Base-by-base conservation (phyloP, 352 stramenopile species). In the Pilasporangium apinafurcum region DNA sequence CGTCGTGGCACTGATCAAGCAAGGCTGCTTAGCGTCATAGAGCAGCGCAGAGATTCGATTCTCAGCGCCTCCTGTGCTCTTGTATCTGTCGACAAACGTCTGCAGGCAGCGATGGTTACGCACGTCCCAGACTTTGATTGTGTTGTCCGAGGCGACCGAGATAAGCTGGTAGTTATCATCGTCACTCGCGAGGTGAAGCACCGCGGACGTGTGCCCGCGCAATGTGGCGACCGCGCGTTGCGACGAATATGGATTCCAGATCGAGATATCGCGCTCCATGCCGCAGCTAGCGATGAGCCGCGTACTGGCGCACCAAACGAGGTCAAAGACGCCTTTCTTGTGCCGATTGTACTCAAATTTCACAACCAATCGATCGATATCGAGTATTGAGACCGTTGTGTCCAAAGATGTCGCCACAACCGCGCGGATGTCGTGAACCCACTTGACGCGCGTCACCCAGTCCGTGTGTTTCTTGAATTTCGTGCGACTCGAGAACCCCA, bases 181-280 rank as follows among this genome's bases (percentile, higher is more conserved):
- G 25, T 91, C 81, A 26, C 74, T 84, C 6, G 73, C 72, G 12
- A 93, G 57, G 40, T 91, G 79, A 20, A 87, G 37, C 16, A 93
- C 75, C 3, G 69, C 88, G 21, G 73, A 83, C 13, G 74, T 87
- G 51, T 91, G 76, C 9, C 78, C 78, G 4, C 73, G 68, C 10
- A 90, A 64, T 1, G 71, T 90, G 1, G 69, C 78, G 12, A 86
- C 79, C 3, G 79, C 74, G 30, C 76, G 72, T 36, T 87, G 79
- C 16, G 81, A 92, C 14, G 80, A 92, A 62, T 92, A 95, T 34
- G 83, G 83, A 45, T 92, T 95, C 84, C 84, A 95, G 27, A 95
- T 84, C 32, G 86, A 75, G 37, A 92, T 90, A 43, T 91, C 74
- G 22, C 83, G 77, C 42, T 92, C 80, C 67, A 92, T 83, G 25